Base-by-base conservation (phyloP, 1,139 yeast genomes). In the Pichia sp. region DNA sequence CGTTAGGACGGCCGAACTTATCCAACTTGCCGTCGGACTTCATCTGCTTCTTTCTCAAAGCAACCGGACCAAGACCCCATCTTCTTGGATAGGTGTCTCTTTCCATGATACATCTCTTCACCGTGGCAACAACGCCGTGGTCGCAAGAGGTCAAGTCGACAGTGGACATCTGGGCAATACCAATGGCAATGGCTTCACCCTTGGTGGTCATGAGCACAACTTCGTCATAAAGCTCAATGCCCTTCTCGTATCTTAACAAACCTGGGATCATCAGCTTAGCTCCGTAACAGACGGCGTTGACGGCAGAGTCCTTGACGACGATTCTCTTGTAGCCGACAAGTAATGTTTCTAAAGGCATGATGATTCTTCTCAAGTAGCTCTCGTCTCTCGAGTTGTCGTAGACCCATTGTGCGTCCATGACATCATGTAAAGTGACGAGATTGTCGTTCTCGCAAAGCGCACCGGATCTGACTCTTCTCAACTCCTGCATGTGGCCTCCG, bases 401-500 rank as follows among this genome's bases (percentile, higher is more conserved):
- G 61, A 88, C 84, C 88, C 96, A 93, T 77, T 93, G 99, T 54
- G 99, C 99, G 73, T 93, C 99, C 73, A 93, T 78, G 54, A 93
- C 95, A 75, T 93, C 99, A 75, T 93, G 99, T 69, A 93, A 80
- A 61, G 99, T 92, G 58, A 93, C 97, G 79, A 93, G 77, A 72
- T 87, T 87, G 70, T 93, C 98, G 67, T 79, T 80, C 76, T 93
- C 99, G 68, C 85, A 80, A 70, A 93, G 73, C 58, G 98, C 98
- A 71, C 99, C 99, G 46, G 97, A 89, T 77, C 99, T 87, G 61
- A 93, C 99, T 80, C 99, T 92, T 77, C 99, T 90, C 68, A 93
- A 85, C 76, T 93, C 99, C 81, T 93, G 99, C 99, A 93, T 93
- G 76, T 93, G 99, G 65, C 98, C 99, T 72, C 99, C 99, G 66